Evolutionary conservation across 2,329 filamentous ascomycete genomes (phyloP).

Genomic region (Pseudogymnoascus sp.): DNA sequence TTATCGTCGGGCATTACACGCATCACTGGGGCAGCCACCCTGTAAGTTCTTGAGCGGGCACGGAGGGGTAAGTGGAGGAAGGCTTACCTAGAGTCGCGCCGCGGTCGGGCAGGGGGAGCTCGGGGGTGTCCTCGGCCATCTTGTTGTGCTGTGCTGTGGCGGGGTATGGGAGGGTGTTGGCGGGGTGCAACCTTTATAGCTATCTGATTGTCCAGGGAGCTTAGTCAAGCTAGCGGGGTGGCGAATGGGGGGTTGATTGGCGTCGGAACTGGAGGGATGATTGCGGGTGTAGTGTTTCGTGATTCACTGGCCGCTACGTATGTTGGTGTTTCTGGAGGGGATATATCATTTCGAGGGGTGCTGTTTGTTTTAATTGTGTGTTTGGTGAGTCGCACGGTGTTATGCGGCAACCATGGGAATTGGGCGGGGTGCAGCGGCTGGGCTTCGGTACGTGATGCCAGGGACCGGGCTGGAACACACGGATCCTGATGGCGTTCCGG

Average conservation of each 20-base stretch:
- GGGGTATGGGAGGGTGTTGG: neutral
- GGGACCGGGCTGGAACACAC: neutral
- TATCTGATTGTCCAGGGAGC: neutral
- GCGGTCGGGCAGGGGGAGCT: slow-evolving; percentile 38
- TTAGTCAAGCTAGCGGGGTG: neutral
- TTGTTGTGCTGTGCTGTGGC: neutral
- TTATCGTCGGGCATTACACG: slow-evolving; percentile 97
- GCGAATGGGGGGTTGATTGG: neutral
- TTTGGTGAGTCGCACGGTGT: neutral
- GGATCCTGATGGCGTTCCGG: neutral
- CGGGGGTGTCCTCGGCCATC: slow-evolving; percentile 27
- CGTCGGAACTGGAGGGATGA: neutral
- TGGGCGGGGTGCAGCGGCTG: neutral
- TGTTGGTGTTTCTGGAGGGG: neutral
- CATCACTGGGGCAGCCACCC: slow-evolving; percentile 44
- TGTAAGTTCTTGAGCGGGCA: slow-evolving; percentile 34
- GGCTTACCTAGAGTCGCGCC: slow-evolving; percentile 42
- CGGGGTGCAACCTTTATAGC: slow-evolving; percentile 1
- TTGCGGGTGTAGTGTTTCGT: neutral
- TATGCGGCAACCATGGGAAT: neutral
- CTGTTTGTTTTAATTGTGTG: neutral
- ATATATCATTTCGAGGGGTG: neutral
- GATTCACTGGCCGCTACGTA: neutral
- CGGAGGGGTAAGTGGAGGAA: slow-evolving; percentile 28
- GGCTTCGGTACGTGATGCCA: neutral